Evolutionary conservation across 106 monocot species (phyloP).

Genomic region (Allium cepa): DNA sequence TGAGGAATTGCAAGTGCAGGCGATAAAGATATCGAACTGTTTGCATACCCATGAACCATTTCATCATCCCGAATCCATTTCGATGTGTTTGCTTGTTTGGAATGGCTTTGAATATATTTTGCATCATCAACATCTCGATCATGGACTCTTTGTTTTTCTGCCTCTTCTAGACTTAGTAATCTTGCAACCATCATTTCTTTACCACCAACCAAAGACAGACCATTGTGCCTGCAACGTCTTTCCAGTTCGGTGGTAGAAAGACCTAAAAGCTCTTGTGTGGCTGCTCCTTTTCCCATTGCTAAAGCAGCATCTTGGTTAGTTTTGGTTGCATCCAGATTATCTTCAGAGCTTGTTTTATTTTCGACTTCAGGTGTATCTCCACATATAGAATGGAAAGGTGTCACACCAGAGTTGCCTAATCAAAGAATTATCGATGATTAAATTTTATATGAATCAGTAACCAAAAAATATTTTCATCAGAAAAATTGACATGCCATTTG

Average conservation of each 20-base stretch:
- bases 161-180: conserved; percentile 87
- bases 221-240: conserved; percentile 93
- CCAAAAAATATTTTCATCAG: no score
- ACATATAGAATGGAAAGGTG: conserved; percentile 76
- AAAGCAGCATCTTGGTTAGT: conserved; percentile 80
- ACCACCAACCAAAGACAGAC: conserved; percentile 84
- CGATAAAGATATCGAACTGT: conserved; percentile 13
- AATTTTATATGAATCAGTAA: no score
- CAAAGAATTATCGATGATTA: no score
- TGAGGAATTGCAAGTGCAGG: conserved; percentile 23
- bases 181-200: conserved; percentile 98
- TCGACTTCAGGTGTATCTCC: conserved; percentile 88
- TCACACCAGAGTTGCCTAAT: conserved; percentile 68
- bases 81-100: conserved; percentile 3
- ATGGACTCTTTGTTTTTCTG: conserved; percentile 69
- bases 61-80: conserved; percentile 23
- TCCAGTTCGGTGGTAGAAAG: conserved; percentile 93
- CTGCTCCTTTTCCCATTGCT: conserved; percentile 95
- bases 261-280: conserved; percentile 67
- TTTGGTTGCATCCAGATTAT: conserved; percentile 42
- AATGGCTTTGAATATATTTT: conserved; percentile 29
- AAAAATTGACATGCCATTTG: no score
- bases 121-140: conserved; percentile 51
- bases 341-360: conserved; percentile 49
- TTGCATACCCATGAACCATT: conserved; percentile 7